phyloP scores from a whole-genome alignment of 2,329 filamentous ascomycete genomes.

The Talaromyces sp. region DNA sequence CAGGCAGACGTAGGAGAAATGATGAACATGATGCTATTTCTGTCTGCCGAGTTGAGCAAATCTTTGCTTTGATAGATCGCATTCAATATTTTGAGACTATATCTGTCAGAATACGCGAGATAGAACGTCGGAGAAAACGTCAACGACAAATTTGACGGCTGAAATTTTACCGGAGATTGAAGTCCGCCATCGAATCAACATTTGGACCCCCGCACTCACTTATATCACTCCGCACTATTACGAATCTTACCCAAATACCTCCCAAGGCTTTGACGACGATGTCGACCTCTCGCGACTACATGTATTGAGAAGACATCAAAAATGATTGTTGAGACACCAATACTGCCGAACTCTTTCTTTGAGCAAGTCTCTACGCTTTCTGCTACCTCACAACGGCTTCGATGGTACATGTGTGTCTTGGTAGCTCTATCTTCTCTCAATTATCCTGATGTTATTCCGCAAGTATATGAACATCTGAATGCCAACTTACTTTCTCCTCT shows the following conservation, averaged over 20 bases:
- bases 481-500: neutral
- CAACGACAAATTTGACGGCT: neutral
- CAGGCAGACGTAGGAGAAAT: neutral
- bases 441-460: neutral
- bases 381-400: neutral
- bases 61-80: too few species aligned
- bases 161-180: neutral
- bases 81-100: neutral
- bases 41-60: neutral
- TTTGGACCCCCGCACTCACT: neutral
- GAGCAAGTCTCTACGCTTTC: neutral
- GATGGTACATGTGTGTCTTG: neutral
- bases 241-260: neutral
- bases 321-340: neutral
- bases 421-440: neutral
- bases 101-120: neutral
- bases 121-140: neutral
- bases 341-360: neutral
- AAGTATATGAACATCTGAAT: neutral
- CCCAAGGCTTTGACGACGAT: too few species aligned
- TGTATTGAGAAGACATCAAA: neutral
- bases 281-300: too few species aligned
- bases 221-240: neutral
- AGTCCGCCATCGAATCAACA: neutral
- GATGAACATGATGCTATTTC: neutral